Evolutionary conservation across 352 stramenopile species (phyloP), one percentile per base, ranked within the genome.

Genomic region (Achlya hypogyna): DNA sequence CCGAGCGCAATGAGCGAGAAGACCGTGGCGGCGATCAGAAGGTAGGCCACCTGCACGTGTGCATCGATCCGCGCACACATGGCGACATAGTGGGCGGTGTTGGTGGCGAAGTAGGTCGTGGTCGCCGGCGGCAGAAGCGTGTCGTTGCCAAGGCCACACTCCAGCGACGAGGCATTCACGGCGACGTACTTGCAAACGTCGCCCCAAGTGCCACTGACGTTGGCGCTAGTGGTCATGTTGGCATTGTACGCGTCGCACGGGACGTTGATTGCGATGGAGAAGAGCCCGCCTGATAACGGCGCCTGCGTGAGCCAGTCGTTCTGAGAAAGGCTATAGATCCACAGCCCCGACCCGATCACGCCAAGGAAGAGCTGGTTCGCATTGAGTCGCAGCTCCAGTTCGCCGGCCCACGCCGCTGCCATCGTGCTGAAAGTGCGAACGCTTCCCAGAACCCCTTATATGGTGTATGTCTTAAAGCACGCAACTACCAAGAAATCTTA

Each of bases 301-400:
- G 12, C 49, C 2, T 2, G 2, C 12, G 12, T 56, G 49, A 56
- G 2, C 49, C 49, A 56, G 31, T 56, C 49, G 49, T 10, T 56
- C 49, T 56, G 49, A 10, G 49, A 10, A 20, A 56, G 49, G 31
- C 49, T 56, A 20, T 56, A 56, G 49, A 56, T 56, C 49, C 49
- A 56, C 10, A 56, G 49, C 12, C 25, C 49, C 31, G 49, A 38
- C 10, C 10, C 49, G 12, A 56, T n/a, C 12, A 56, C 25, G 31
- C 49, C 49, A 12, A 56, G 10, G 49, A 56, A 56, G 49, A 56
- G 49, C 31, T 56, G 49, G 31, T 56, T 56, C 10, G 49, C 49
- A 20, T 56, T 56, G 25, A 56, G 25, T 16, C 49, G 49, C 25
- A 56, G 49, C 31, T 56, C 49, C 31, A n/a, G 16, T n/a, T 56